phyloP scores from a whole-genome alignment of 1,139 yeast genomes.

The Lodderomyces oxycetoniae region DNA sequence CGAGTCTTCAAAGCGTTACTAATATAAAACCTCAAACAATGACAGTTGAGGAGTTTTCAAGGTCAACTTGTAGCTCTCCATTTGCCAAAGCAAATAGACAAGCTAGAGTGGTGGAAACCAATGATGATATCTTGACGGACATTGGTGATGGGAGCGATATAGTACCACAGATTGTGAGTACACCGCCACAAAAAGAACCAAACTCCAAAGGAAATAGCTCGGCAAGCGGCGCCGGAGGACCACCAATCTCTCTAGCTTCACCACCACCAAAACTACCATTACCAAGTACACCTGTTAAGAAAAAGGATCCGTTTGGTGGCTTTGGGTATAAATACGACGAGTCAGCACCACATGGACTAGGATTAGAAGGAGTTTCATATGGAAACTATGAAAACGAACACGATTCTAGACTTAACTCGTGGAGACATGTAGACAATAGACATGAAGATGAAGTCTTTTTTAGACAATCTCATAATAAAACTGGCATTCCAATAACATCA shows the following conservation, averaged over 20 bases:
- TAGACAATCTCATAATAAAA: too few species aligned
- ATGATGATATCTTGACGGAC: conserved; percentile 24
- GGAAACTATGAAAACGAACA: conserved; percentile 12
- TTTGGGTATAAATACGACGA: conserved; percentile 13
- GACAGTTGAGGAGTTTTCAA: conserved; percentile 18
- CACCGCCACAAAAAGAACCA: conserved; percentile 8
- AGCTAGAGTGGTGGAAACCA: conserved; percentile 44
- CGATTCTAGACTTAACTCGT: too few species aligned
- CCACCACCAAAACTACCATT: conserved; percentile 36
- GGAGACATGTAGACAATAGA: too few species aligned
- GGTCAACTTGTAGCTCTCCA: conserved; percentile 36
- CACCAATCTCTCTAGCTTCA: conserved; percentile 17
- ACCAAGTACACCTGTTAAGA: conserved; percentile 24
- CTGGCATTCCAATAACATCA: too few species aligned
- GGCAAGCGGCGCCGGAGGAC: neutral
- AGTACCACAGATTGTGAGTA: conserved; percentile 18
- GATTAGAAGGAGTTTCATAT: conserved; percentile 36
- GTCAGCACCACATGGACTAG: conserved; percentile 33
- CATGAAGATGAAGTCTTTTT: too few species aligned
- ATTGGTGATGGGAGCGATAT: conserved; percentile 13
- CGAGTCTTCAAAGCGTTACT: neutral
- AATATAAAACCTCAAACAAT: neutral
- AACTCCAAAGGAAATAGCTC: neutral
- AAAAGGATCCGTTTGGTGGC: conserved; percentile 5
- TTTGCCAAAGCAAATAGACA: conserved; percentile 44